Conservation (phyloP, 495 filamentous ascomycete species). For the Penicillium malachiteum region DNA sequence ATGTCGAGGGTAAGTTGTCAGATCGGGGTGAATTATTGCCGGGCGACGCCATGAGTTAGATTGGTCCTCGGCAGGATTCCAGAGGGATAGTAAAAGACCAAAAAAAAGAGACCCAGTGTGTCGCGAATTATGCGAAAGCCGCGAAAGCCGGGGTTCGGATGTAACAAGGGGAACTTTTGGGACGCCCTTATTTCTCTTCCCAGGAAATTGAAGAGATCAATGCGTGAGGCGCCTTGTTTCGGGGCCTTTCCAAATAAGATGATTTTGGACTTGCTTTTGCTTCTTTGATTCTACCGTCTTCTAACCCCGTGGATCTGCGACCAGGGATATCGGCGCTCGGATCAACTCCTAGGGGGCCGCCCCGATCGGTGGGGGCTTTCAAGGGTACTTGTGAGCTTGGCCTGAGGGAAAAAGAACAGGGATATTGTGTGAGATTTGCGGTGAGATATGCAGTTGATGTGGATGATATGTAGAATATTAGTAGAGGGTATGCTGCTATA, state of each 20-base stretch:
- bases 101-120: neutral
- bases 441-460: too few species aligned
- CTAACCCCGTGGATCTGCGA: conserved; percentile 5
- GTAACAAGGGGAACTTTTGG: conserved; percentile 13
- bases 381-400: neutral
- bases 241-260: neutral
- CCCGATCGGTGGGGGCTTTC: conserved; percentile 5
- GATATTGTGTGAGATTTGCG: too few species aligned
- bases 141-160: conserved; percentile 26
- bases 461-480: too few species aligned
- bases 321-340: conserved; percentile 6
- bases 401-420: neutral
- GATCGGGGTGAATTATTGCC: conserved; percentile 21
- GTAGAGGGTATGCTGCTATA: too few species aligned
- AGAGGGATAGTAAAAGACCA: conserved; percentile 6
- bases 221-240: too few species aligned
- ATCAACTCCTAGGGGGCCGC: conserved; percentile 1
- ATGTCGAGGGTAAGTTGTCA: conserved; percentile 17
- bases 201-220: too few species aligned
- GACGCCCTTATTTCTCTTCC: neutral
- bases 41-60: conserved; percentile 25
- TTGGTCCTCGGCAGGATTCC: conserved; percentile 12
- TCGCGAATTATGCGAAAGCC: neutral
- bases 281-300: conserved; percentile 7
- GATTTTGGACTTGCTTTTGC: neutral